Percentiles rank a stretch among this genome's conserved stretches.
Conservation (phyloP, 495 filamentous ascomycete species). For the Pyrenula aspistea region DNA sequence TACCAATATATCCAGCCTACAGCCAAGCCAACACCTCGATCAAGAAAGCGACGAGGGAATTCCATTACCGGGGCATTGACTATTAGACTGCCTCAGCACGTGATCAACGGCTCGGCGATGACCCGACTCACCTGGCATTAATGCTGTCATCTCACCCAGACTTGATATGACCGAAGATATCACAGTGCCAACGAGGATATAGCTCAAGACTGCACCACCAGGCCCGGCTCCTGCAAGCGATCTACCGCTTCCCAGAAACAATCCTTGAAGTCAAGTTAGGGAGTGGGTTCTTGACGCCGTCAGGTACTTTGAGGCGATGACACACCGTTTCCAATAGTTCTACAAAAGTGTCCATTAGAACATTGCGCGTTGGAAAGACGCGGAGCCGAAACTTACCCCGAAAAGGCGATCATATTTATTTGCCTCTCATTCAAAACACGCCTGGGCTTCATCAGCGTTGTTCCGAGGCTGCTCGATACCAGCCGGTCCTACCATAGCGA, state of each 20-base stretch:
- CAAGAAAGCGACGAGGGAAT: slow-evolving; percentile 34
- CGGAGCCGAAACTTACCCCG: slow-evolving; percentile 15
- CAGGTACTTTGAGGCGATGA: not conserved
- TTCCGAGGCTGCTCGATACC: slow-evolving; percentile 16
- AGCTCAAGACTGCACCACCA: slow-evolving; percentile 23
- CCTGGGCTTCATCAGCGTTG: slow-evolving; percentile 8
- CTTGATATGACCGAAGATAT: slow-evolving; percentile 38
- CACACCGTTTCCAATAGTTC: slow-evolving; percentile 23
- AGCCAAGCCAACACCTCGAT: slow-evolving; percentile 34
- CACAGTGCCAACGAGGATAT: slow-evolving; percentile 31
- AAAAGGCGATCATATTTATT: slow-evolving; percentile 30
- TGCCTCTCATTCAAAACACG: slow-evolving; percentile 23
- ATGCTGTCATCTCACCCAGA: slow-evolving; percentile 38
- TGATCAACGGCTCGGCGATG: too few species aligned
- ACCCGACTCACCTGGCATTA: too few species aligned
- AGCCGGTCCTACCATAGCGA: not conserved
- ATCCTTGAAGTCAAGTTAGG: slow-evolving; percentile 7
- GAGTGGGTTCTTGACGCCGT: not conserved
- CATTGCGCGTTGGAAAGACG: not conserved
- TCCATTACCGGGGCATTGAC: slow-evolving; percentile 38
- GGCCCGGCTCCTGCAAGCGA: slow-evolving; percentile 23
- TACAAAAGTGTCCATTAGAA: slow-evolving; percentile 1
- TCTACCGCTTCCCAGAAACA: slow-evolving; percentile 23
- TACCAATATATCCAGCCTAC: slow-evolving; percentile 46
- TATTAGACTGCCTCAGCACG: too few species aligned